Evolutionary conservation across 1,284 basidiomycete genomes (phyloP), one percentile per base, ranked within the genome.

Genomic region (Cutaneotrichosporon cutaneum): DNA sequence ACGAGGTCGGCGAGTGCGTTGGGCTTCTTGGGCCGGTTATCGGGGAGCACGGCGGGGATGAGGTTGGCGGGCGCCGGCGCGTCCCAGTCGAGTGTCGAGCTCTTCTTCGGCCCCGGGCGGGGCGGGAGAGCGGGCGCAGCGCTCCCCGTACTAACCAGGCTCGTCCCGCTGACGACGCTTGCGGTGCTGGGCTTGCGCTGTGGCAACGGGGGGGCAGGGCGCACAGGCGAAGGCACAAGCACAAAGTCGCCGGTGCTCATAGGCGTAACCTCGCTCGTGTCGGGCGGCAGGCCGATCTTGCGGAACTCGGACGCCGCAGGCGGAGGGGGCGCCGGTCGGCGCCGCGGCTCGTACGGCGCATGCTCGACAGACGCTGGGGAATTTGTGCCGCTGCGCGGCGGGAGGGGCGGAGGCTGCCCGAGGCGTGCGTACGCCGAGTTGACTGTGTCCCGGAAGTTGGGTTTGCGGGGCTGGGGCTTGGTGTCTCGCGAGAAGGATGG

Each of bases 171-270:
- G 30, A 47, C 27, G 6, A 54, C 16, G 18, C 24, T 27, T 27
- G 35, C 16, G 32, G 24, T 35, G 35, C 54, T 53, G 1, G 14
- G 8, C 30, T 44, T 61, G 18, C 50, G 26, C 22, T 51, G 24
- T 1, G 62, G 62, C 11, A 63, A 36, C 4, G 61, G 58, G 0
- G 64, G 61, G 1, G 56, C 33, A 2, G 52, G 44, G 7, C 54
- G 54, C 14, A 48, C 56, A 2, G 65, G 62, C 1, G 72, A 67
- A 13, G 70, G 66, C 5, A 77, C 69, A 13, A 77, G 52, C 16
- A 77, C 71, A 54, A 71, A 77, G 54, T 77, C 75, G 13, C 75
- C 75, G 2, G 75, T 77, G 9, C 70, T 69, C 0, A 70, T 63
- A 0, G 75, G 74, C 8, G 73, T 74, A 11, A 77, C 58, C 2